Evolutionary conservation across 164 flowering plant genomes (phyloP).

Genomic region (Sedum album): DNA sequence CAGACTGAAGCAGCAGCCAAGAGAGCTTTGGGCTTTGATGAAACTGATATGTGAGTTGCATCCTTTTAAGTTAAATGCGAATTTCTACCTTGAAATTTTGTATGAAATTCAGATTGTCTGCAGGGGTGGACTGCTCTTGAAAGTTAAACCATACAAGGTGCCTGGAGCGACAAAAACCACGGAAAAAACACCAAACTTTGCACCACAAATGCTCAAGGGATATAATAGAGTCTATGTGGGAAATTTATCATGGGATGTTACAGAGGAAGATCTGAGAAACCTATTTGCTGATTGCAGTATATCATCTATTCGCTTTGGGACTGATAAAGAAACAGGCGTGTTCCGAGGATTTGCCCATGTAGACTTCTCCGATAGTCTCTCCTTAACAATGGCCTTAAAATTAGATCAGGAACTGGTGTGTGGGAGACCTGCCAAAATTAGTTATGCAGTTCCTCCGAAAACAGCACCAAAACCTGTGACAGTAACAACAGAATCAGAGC

Average conservation of each 20-base stretch:
- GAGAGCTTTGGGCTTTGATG: constrained; percentile 79
- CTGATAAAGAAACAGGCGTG: constrained; percentile 72
- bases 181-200: constrained; percentile 34
- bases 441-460: constrained; percentile 75
- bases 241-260: constrained; percentile 86
- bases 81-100: constrained; percentile 7
- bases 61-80: neutral
- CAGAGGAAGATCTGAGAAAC: constrained; percentile 64
- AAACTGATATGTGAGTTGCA: constrained; percentile 80
- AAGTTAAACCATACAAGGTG: constrained; percentile 63
- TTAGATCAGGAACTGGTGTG: constrained; percentile 61
- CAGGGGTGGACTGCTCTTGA: constrained; percentile 89
- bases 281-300: constrained; percentile 62
- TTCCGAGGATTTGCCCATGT: constrained; percentile 90
- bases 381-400: constrained; percentile 51
- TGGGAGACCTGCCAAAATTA: constrained; percentile 74
- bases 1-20: constrained; percentile 96
- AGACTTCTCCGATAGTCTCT: constrained; percentile 65
- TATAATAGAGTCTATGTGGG: constrained; percentile 83
- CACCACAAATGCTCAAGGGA: constrained; percentile 66
- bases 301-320: constrained; percentile 68
- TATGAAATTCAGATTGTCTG: constrained; percentile 12
- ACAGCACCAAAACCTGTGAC: constrained; percentile 16
- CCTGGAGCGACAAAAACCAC: constrained; percentile 19
- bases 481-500: constrained; percentile 6